Percentiles rank a stretch among this genome's conserved stretches.
phyloP scores from a whole-genome alignment of 2,329 filamentous ascomycete species.

The Cladosporium sp. region DNA sequence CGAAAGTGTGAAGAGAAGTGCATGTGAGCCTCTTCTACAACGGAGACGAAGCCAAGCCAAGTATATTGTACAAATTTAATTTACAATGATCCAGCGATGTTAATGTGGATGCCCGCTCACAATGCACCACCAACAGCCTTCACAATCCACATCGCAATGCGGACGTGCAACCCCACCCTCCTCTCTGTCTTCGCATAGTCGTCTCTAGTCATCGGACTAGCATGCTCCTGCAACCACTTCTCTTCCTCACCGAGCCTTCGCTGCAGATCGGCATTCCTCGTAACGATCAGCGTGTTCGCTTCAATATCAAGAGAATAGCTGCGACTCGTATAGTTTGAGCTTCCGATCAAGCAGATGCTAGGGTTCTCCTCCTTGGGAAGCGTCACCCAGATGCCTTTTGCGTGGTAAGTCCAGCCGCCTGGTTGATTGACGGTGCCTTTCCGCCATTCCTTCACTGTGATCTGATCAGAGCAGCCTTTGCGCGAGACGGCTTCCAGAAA shows the following conservation, averaged over 20 bases:
- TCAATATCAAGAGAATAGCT: conserved; percentile 93
- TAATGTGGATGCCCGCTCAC: neutral
- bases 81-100: neutral
- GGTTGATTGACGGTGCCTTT: conserved; percentile 76
- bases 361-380: conserved; percentile 64
- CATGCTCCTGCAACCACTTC: conserved; percentile 74
- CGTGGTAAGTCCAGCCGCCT: conserved; percentile 95
- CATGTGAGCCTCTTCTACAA: no score
- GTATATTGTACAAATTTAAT: neutral
- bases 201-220: conserved; percentile 66
- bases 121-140: conserved; percentile 17
- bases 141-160: conserved; percentile 77
- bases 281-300: conserved; percentile 83
- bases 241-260: conserved; percentile 75
- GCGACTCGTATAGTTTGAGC: conserved; percentile 92
- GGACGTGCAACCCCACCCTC: conserved; percentile 79
- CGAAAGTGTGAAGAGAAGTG: neutral
- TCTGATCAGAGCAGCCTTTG: conserved; percentile 56
- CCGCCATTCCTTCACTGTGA: conserved; percentile 84
- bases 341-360: conserved; percentile 80
- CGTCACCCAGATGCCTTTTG: conserved; percentile 91
- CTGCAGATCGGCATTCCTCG: conserved; percentile 71
- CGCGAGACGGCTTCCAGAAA: conserved; percentile 68
- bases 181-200: conserved; percentile 82
- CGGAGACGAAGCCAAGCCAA: neutral